Conservation (phyloP, 108 stramenopile species). For the Skeletonema costatum region DNA sequence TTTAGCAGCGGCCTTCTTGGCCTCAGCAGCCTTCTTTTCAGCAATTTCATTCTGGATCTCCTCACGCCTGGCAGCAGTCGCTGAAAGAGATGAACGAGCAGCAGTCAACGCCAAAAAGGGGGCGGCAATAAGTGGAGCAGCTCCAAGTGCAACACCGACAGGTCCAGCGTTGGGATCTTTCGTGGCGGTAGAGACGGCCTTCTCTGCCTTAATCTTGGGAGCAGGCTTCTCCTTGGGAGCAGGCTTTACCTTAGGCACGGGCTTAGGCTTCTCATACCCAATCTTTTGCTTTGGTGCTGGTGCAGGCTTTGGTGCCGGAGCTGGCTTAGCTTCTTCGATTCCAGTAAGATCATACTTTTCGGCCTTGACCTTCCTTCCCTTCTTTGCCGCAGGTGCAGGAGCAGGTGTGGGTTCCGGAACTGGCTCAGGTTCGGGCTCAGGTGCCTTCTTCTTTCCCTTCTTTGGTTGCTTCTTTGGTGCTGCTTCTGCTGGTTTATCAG, state of each 20-base stretch:
- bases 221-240: conserved; percentile 11
- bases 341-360: conserved; percentile 31
- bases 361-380: not conserved
- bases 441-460: conserved; percentile 39
- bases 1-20: conserved; percentile 29
- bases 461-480: conserved; percentile 18
- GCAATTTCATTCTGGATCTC: conserved; percentile 79
- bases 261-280: not conserved
- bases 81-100: conserved; percentile 59
- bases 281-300: conserved; percentile 39
- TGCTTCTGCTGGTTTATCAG: conserved; percentile 21
- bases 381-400: conserved; percentile 23
- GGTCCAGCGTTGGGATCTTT: conserved; percentile 64
- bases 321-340: conserved; percentile 30
- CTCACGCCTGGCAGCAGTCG: conserved; percentile 64
- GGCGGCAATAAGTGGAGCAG: conserved; percentile 73
- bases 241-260: conserved; percentile 10
- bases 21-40: conserved; percentile 44
- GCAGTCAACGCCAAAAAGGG: conserved; percentile 67
- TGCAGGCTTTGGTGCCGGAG: conserved; percentile 34
- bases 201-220: conserved; percentile 21
- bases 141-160: conserved; percentile 78
- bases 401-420: conserved; percentile 27
- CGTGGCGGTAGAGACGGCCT: conserved; percentile 9
- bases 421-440: conserved; percentile 41